These are phyloP conservation scores for Alnus rubra DNA, from an alignment of 306 rosid genomes.

Conservation along the genomic window DNA sequence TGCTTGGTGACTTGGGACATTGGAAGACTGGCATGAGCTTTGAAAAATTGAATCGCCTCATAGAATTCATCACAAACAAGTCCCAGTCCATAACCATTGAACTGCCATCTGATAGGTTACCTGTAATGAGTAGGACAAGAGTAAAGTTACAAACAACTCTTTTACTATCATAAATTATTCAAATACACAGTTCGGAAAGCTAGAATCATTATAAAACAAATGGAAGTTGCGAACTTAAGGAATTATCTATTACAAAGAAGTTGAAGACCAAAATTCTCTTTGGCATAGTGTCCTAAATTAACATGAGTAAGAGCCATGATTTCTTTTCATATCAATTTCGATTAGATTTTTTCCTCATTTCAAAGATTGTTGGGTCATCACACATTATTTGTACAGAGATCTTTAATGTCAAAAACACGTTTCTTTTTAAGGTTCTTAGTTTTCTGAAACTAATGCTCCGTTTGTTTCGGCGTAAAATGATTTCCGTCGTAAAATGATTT, in stretches of 20 bases:
- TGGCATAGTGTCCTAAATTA: neutral
- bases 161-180: neutral
- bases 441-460: neutral
- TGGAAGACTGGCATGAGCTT: no score
- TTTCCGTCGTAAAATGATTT: no score
- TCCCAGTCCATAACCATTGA: conserved; percentile 27
- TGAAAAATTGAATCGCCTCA: no score
- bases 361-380: neutral
- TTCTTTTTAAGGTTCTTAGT: neutral
- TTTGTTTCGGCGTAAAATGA: no score
- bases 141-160: conserved; percentile 1
- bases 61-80: no score
- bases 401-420: neutral
- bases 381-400: neutral
- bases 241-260: neutral
- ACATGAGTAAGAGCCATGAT: neutral
- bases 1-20: no score
- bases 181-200: neutral
- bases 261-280: neutral
- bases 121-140: conserved; percentile 30
- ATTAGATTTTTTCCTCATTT: neutral
- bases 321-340: neutral
- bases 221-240: neutral
- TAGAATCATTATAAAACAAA: neutral
- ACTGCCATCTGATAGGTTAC: conserved; percentile 44